Conservation (phyloP, 352 stramenopile species). For the Globisporangium alternatum region DNA sequence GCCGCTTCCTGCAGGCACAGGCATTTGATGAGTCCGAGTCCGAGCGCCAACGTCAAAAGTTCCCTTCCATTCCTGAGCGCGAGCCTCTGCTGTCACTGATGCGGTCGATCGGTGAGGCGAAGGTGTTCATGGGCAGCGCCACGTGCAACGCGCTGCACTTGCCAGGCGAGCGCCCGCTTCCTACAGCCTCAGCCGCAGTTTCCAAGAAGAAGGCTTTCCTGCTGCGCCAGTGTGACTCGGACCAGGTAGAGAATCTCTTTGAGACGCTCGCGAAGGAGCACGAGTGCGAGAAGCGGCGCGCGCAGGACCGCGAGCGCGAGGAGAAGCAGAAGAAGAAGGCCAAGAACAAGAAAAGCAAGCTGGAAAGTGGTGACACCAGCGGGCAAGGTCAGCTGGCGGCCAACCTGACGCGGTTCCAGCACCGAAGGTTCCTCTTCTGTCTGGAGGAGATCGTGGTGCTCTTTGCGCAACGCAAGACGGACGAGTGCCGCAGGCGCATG, state of each 20-base stretch:
- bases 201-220: conserved; percentile 26
- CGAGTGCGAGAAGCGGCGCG: conserved; percentile 16
- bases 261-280: conserved; percentile 42
- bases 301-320: conserved; percentile 12
- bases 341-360: conserved; percentile 19
- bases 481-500: conserved; percentile 53
- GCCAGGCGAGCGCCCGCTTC: conserved; percentile 40
- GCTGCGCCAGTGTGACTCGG: conserved; percentile 55
- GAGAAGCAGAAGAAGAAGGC: conserved; percentile 22
- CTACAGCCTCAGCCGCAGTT: background rate
- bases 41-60: background rate
- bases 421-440: conserved; percentile 78
- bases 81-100: conserved; percentile 47
- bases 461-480: conserved; percentile 69
- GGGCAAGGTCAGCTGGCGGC: conserved; percentile 4
- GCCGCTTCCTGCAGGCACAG: conserved; percentile 24
- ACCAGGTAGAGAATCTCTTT: conserved; percentile 49
- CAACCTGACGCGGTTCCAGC: conserved; percentile 59
- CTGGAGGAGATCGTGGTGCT: conserved; percentile 71
- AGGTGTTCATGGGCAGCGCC: conserved; percentile 65
- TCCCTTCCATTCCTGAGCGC: conserved; percentile 31
- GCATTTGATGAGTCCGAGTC: background rate
- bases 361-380: conserved; percentile 5
- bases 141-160: conserved; percentile 55
- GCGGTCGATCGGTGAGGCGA: conserved; percentile 34